Base-by-base conservation (phyloP, 192 early-diverging fungal species). In the Entomortierella chlamydospora region DNA sequence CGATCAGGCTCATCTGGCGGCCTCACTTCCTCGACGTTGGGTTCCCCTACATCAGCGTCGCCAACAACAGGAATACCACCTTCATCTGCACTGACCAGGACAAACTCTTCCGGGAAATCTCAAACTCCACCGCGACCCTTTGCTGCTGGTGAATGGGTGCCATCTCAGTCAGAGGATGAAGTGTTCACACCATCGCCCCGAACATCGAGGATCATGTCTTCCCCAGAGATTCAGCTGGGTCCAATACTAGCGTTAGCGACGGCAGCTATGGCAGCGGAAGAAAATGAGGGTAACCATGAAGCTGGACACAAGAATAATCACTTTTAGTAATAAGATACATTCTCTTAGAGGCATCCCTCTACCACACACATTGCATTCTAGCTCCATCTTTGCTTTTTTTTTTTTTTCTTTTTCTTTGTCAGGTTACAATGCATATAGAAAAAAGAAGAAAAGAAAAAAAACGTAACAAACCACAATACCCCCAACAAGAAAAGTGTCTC, bases 151-250 rank as follows among this genome's bases (percentile, higher is more conserved):
- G 52, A 43, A n/a, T 61, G 59, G 59, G 23, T 45, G 12, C 59
- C 59, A 29, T 30, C 52, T 28, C 26, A 18, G 25, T 15, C 47
- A 50, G 54, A 31, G 57, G 52, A 33, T 53, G 55, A 57, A 34
- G n/a, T 29, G 5, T 23, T 43, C 0, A 26, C 56, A 0, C 71
- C 71, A 0, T 73, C 71, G 5, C 71, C 61, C 18, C 18, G 71
- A 56, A 73, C 71, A 3, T 73, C 71, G 3, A 64, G 71, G 47
- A 73, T 73, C 39, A 50, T 73, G 71, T 73, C 71, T 0, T 73
- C 71, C 11, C 71, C 71, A 23, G 71, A 73, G 57, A 73, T 73
- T 22, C 71, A 73, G 13, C 39, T 73, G 33, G 56, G 53, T 34
- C 64, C 64, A 29, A 39, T 45, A 5, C 55, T 66, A 43, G 37